phyloP scores from a whole-genome alignment of 306 rosid species.

The Phaseolus lunatus region DNA sequence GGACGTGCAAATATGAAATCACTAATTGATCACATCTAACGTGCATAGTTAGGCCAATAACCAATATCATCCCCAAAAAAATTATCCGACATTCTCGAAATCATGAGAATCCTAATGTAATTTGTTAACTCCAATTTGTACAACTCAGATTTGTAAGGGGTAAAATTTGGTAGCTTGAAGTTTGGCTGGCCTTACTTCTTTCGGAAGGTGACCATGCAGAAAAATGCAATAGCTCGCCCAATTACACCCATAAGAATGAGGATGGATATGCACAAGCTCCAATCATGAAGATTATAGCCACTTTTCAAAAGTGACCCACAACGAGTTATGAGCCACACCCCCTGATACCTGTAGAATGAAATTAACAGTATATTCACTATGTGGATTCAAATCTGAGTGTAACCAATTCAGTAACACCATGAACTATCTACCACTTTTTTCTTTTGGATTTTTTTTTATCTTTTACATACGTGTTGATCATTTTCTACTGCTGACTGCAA shows the following conservation, averaged over 20 bases:
- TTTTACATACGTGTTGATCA: not conserved
- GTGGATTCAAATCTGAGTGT: slow-evolving; percentile 10
- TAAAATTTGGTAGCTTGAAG: slow-evolving; percentile 23
- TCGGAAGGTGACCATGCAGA: slow-evolving; percentile 71
- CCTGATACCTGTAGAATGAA: slow-evolving; percentile 68
- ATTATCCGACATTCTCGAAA: slow-evolving; percentile 1
- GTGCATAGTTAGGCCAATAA: slow-evolving; percentile 14
- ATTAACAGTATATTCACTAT: slow-evolving; percentile 3
- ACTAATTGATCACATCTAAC: slow-evolving; percentile 11
- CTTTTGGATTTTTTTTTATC: not conserved
- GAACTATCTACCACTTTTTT: not conserved
- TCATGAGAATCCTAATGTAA: slow-evolving; percentile 18
- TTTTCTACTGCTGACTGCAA: not conserved
- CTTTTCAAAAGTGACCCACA: slow-evolving; percentile 67
- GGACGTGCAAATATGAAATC: slow-evolving; percentile 10
- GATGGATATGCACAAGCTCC: slow-evolving; percentile 71
- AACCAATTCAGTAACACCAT: not conserved
- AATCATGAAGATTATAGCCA: slow-evolving; percentile 78
- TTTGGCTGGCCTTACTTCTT: slow-evolving; percentile 61
- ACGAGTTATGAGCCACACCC: slow-evolving; percentile 92
- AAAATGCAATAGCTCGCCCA: slow-evolving; percentile 65
- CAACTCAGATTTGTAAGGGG: not conserved
- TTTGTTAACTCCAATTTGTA: slow-evolving; percentile 2
- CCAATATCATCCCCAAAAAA: slow-evolving; percentile 20
- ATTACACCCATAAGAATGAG: slow-evolving; percentile 68